Evolutionary conservation across 2,329 filamentous ascomycete genomes (phyloP), one percentile per base, ranked within the genome.

Genomic region (Aspergillus amoenus): DNA sequence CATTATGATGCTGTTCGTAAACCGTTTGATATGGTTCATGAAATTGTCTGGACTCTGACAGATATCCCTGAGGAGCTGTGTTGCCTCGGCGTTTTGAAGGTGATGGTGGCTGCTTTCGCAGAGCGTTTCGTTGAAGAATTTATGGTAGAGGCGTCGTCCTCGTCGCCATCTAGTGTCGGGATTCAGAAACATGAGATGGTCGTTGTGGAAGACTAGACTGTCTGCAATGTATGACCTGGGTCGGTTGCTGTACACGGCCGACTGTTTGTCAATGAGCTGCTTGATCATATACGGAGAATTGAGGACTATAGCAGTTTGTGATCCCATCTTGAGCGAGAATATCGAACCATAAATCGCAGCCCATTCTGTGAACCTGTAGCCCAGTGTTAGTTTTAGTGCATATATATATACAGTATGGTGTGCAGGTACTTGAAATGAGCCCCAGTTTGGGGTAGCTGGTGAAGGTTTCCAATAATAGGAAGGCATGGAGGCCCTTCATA

Each of bases 1-100:
- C 69, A 77, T 81, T 24, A 71, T 79, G 52, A 82, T 75, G 57
- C 78, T 81, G 59, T 83, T 82, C 49, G 73, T 79, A 57, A 74
- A 81, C 3, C 81, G 69, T 60, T 78, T 78, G 0, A 79, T 74
- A 61, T 82, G 79, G 30, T 71, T 55, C 78, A 81, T 81, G 45
- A 76, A 72, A n/a, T 78, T 57, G 24, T 74, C 69, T 0, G 80
- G 79, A 0, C 66, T 55, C 0, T 69, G 45, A 15, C 78, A 56
- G 58, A 78, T 78, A 60, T 83, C 81, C 9, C 68, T 63, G 4
- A 82, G 56, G 70, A 82, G 75, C 64, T 82, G 79, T 2, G 68
- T 68, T 0, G 75, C 76, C 63, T 84, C 81, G 0, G 81, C 81
- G 55, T 83, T 70, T 41, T 76, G 70, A 0, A 82, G 51, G 0